phyloP scores from a whole-genome alignment of 2,329 filamentous ascomycete species.

The Diaporthe nobilis region DNA sequence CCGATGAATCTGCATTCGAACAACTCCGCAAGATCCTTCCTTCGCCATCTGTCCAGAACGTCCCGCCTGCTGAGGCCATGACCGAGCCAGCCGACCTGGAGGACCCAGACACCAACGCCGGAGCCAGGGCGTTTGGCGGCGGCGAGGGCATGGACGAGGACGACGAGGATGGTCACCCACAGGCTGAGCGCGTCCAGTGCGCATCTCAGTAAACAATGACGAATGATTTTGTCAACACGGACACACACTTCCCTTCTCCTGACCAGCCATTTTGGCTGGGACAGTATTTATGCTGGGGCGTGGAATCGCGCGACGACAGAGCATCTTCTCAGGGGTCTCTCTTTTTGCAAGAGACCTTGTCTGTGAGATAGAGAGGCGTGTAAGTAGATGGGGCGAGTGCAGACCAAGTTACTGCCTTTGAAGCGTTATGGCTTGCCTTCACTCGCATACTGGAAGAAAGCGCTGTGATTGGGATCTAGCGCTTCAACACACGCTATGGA shows the following conservation, averaged over 20 bases:
- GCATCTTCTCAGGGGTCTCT: background rate
- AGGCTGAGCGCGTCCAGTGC: conserved; percentile 86
- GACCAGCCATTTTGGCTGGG: background rate
- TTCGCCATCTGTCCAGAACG: conserved; percentile 71
- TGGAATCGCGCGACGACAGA: background rate
- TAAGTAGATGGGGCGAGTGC: conserved; percentile 4
- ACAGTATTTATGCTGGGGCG: background rate
- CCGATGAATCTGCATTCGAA: conserved; percentile 79
- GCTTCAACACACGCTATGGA: conserved; percentile 5
- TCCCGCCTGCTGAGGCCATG: conserved; percentile 88
- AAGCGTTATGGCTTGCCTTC: conserved; percentile 6
- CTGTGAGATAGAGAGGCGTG: background rate
- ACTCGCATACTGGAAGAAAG: conserved; percentile 9
- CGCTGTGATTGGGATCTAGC: background rate
- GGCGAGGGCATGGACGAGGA: conserved; percentile 77
- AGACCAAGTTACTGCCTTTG: background rate
- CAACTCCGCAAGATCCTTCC: conserved; percentile 90
- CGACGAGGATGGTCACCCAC: conserved; percentile 81
- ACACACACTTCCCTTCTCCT: background rate
- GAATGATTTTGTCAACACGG: conserved; percentile 13
- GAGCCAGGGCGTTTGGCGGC: conserved; percentile 78
- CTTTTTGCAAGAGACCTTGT: background rate
- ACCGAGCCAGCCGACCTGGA: conserved; percentile 90
- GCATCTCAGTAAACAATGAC: conserved; percentile 80
- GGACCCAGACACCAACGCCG: conserved; percentile 81